Evolutionary conservation across 2,329 filamentous ascomycete genomes (phyloP).

Genomic region (Fusarium succisae): DNA sequence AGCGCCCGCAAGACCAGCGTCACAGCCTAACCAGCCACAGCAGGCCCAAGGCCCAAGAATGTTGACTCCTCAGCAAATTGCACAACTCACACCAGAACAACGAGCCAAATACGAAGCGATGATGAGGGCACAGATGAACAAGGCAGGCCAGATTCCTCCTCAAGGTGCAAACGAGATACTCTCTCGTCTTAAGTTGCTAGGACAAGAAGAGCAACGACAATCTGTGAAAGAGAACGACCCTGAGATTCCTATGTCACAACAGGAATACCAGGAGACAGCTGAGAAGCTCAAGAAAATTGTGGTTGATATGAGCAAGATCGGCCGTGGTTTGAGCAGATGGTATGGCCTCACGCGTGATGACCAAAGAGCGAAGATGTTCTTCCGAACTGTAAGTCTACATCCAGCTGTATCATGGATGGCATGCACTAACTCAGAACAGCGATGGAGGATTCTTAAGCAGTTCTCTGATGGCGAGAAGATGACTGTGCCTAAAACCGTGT

Average conservation of each 20-base stretch:
- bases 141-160: slow-evolving; percentile 30
- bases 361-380: slow-evolving; percentile 60
- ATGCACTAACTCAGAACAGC: slow-evolving; percentile 55
- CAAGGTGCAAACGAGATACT: slow-evolving; percentile 36
- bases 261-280: slow-evolving; percentile 56
- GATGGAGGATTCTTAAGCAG: slow-evolving; percentile 62
- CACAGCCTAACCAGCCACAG: slow-evolving; percentile 40
- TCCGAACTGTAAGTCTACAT: slow-evolving; percentile 58
- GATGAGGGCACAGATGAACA: slow-evolving; percentile 45
- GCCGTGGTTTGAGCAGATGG: slow-evolving; percentile 57
- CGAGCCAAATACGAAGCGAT: slow-evolving; percentile 55
- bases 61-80: slow-evolving; percentile 49
- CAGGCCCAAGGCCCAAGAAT: slow-evolving; percentile 31
- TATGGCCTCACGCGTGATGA: slow-evolving; percentile 61
- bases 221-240: slow-evolving; percentile 52
- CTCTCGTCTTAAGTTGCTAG: slow-evolving; percentile 48
- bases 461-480: slow-evolving; percentile 61
- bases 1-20: slow-evolving; percentile 31
- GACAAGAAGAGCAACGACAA: slow-evolving; percentile 53
- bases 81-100: slow-evolving; percentile 56
- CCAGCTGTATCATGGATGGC: not conserved
- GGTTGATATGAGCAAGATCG: slow-evolving; percentile 56
- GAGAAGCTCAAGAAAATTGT: slow-evolving; percentile 55
- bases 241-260: slow-evolving; percentile 58
- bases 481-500: slow-evolving; percentile 55